Conservation (phyloP, 78 protist species). For the Dictyostelium citrinum region DNA sequence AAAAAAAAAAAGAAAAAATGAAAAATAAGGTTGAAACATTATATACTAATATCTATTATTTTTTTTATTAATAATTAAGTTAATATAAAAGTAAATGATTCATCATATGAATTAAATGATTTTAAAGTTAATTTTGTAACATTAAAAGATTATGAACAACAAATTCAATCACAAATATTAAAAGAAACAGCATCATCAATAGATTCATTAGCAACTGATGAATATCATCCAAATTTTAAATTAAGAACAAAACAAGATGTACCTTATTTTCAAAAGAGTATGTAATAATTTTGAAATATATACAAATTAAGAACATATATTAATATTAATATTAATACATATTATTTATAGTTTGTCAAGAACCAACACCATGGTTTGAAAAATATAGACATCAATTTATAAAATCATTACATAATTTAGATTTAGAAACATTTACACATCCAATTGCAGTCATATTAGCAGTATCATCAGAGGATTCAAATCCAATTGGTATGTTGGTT, state of each 20-base stretch:
- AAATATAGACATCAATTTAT: slow-evolving; percentile 52
- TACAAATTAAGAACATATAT: too few relatives aligned
- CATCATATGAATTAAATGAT: slow-evolving; percentile 44
- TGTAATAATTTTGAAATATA: too few relatives aligned
- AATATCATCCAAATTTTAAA: slow-evolving; percentile 51
- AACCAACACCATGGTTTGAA: slow-evolving; percentile 79
- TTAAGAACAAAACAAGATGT: slow-evolving; percentile 61
- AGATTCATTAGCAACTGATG: slow-evolving; percentile 60
- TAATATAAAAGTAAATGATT: slow-evolving; percentile 29
- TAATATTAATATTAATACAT: neutral
- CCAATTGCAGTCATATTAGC: slow-evolving; percentile 47
- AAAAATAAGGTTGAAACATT: neutral
- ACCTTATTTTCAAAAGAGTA: slow-evolving; percentile 68
- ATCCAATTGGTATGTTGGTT: slow-evolving; percentile 70
- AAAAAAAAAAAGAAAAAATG: neutral
- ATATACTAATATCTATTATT: neutral
- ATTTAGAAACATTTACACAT: slow-evolving; percentile 69
- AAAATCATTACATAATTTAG: slow-evolving; percentile 32
- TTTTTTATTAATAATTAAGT: neutral
- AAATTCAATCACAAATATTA: neutral
- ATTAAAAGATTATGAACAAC: slow-evolving; percentile 23
- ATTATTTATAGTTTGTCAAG: slow-evolving; percentile 39
- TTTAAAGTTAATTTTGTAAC: slow-evolving; percentile 55
- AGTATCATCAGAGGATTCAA: slow-evolving; percentile 51
- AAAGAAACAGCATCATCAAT: slow-evolving; percentile 27